Base-by-base conservation (phyloP, 768 basidiomycete species). In the Agrocybe pediades region DNA sequence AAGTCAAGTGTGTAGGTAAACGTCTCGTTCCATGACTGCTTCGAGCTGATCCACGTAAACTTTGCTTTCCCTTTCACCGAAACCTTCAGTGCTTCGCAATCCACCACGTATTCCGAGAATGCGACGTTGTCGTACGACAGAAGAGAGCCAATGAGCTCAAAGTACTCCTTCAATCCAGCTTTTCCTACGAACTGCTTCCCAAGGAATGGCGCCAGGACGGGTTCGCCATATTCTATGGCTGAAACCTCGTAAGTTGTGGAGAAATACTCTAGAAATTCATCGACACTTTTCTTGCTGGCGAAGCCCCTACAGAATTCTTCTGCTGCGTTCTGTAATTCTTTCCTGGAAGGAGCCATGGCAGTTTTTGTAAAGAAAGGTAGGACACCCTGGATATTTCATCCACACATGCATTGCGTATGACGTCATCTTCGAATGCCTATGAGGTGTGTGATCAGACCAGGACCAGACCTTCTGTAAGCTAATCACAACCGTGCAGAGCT, bases 1-100 rank as follows among this genome's bases (percentile, higher is more conserved):
- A 86, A 86, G 63, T 82, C 82, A 56, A 87, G 65, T 16, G 79
- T 71, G 59, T 86, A 86, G 8, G 72, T 68, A 59, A 87, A 88
- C 15, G 72, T 75, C 70, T 87, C 86, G 23, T 82, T 68, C 86
- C 86, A 87, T 44, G 73, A 74, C 62, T 86, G 71, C 41, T 65
- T 61, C 4, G 81, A 82, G 55, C 72, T 68, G 51, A 61, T 64
- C 86, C 86, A 87, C 2, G 76, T 82, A 65, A 87, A 87, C 19
- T 53, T 72, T 9, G 80, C 84, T 46, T 54, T 65, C 6, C 84
- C 86, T 62, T 77, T 82, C 50, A 79, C 74, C 16, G 74, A 78
- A n/a, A 82, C 85, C 64, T 76, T 81, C 39, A 71, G 65, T 36
- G 65, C 71, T 45, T 80, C 77, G 5, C 63, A 41, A 60, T 87